Evolutionary conservation across 2,329 filamentous ascomycete species (phyloP), one percentile per base, ranked within the genome.

Genomic region (Diplodia mutila): DNA sequence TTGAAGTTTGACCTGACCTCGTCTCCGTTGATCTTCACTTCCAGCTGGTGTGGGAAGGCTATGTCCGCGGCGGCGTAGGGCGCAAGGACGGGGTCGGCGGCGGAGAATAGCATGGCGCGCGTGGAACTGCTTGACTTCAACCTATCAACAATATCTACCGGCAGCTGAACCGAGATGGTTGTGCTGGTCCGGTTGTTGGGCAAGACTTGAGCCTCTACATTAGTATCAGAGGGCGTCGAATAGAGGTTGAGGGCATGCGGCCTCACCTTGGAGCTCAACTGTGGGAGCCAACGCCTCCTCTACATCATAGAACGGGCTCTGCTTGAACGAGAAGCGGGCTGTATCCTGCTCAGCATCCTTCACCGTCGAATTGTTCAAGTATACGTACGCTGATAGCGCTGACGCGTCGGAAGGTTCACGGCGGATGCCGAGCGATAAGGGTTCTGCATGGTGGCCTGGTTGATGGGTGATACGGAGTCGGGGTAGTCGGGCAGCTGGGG

Each of bases 1-100:
- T 95, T 91, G 72, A 97, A 85, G 77, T 98, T 99, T n/a, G 91
- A 90, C 78, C 94, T 95, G 72, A 97, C 86, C 67, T 97, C 93
- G 39, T 91, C 91, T 11, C 89, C 86, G 73, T 99, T 99, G 67
- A 97, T 88, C 76, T 93, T 94, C 67, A 99, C 85, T 77, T 99
- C 95, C 37, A 95, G 91, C 80, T 97, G 93, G 73, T 94, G 89
- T 1, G 95, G 95, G 71, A 99, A 99, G 0, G 92, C 83, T 65
- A 99, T 89, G 69, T 98, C 93, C 42, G 82, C 80, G 29, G 76
- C 73, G 4, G 74, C 69, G 69, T 71, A 79, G 7, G 69, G 70
- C 23, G 49, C 57, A 2, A 72, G 68, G 0, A 78, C 71, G 23
- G 79, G 80, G 67, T 92, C 90, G 1, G 84, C 82, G 3, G 92